A percentile compares a stretch with the other conserved stretches of the same genome.
These are phyloP conservation scores for Puccinia hordei DNA, from an alignment of 1,284 basidiomycete species.

Conservation along the genomic window DNA sequence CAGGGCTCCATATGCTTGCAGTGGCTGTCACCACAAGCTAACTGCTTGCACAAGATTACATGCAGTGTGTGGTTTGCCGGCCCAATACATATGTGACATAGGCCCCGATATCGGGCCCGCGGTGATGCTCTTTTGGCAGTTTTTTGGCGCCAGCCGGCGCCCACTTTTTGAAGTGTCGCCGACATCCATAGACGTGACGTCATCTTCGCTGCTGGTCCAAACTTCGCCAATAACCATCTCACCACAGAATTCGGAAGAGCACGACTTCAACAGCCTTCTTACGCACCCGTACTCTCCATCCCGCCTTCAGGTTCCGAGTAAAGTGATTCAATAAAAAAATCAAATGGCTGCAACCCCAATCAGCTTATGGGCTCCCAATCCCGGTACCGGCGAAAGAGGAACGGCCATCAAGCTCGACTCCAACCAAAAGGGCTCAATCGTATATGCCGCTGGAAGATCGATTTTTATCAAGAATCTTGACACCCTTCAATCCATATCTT, in stretches of 20 bases:
- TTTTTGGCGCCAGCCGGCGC: no score
- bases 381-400: constrained; percentile 45
- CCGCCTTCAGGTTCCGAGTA: not conserved
- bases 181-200: no score
- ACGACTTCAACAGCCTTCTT: not conserved
- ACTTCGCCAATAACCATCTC: not conserved
- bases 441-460: constrained; percentile 30
- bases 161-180: no score
- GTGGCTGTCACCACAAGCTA: no score
- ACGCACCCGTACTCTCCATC: not conserved
- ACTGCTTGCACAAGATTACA: no score
- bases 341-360: constrained; percentile 33
- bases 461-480: constrained; percentile 48
- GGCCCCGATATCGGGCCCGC: no score
- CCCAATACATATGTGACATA: no score
- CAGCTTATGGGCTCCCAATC: constrained; percentile 47
- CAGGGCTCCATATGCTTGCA: no score
- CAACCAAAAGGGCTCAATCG: constrained; percentile 35
- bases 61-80: no score
- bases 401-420: constrained; percentile 38
- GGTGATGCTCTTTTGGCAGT: no score
- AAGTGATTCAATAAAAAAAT: not conserved
- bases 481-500: constrained; percentile 64
- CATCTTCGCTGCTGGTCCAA: not conserved
- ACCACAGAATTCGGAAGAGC: not conserved